These are phyloP conservation scores for Erysimum pusillum DNA, from an alignment of 441 rosid species.

Conservation along the genomic window DNA sequence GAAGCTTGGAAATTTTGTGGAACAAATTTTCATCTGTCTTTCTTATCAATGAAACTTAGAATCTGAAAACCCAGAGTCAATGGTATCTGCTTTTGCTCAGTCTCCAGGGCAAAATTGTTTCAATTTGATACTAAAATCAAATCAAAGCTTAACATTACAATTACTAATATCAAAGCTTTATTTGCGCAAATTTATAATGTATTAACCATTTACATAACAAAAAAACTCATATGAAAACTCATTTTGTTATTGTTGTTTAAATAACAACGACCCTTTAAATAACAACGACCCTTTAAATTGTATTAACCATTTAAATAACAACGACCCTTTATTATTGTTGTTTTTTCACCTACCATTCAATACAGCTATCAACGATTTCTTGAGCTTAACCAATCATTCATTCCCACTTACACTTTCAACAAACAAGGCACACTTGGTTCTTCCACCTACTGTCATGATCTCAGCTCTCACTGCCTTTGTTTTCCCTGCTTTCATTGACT, in stretches of 20 bases:
- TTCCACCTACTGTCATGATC: constrained; percentile 63
- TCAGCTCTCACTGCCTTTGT: constrained; percentile 64
- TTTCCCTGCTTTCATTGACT: constrained; percentile 53
- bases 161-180: no score
- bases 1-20: constrained; percentile 13
- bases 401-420: constrained; percentile 57
- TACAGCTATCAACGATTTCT: constrained; percentile 51
- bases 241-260: no score
- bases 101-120: neutral
- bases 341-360: constrained; percentile 34
- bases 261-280: no score
- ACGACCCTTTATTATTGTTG: no score
- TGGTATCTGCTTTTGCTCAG: neutral
- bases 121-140: neutral
- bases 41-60: neutral
- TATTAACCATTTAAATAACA: no score
- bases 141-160: no score
- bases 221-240: no score
- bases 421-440: constrained; percentile 57
- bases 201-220: no score
- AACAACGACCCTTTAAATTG: no score
- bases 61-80: constrained; percentile 3
- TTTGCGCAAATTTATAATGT: no score
- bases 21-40: neutral
- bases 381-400: constrained; percentile 54